Evolutionary conservation across 2,329 filamentous ascomycete genomes (phyloP).

Genomic region (Fusarium haematococcum): DNA sequence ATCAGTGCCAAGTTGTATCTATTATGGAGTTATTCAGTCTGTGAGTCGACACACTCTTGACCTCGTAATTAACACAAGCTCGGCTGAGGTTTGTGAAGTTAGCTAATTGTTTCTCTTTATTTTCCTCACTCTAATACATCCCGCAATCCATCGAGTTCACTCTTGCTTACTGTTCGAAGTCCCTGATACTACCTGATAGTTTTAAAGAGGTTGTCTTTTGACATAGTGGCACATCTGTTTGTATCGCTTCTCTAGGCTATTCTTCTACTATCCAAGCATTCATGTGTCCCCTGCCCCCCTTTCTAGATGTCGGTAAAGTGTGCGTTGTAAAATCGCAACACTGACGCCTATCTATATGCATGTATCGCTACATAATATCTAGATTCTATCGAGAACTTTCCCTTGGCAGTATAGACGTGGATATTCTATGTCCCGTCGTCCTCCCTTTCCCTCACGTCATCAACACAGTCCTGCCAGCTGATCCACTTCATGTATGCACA

Average conservation of each 20-base stretch:
- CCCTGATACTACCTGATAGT: too few relatives aligned
- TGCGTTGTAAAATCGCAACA: neutral
- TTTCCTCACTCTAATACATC: too few relatives aligned
- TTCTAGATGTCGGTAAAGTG: neutral
- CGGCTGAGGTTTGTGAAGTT: too few relatives aligned
- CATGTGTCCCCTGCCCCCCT: neutral
- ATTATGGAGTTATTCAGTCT: too few relatives aligned
- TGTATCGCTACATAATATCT: neutral
- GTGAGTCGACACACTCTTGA: too few relatives aligned
- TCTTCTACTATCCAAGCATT: neutral
- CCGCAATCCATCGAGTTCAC: too few relatives aligned
- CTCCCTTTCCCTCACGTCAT: conserved; percentile 38
- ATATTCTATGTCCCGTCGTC: conserved; percentile 23
- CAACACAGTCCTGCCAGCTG: conserved; percentile 40
- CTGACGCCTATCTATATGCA: neutral
- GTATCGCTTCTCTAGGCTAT: neutral
- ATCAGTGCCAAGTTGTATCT: too few relatives aligned
- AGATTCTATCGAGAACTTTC: neutral
- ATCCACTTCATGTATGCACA: conserved; percentile 41
- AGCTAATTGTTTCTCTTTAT: too few relatives aligned
- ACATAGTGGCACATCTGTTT: too few relatives aligned
- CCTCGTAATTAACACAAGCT: too few relatives aligned
- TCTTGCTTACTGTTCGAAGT: too few relatives aligned
- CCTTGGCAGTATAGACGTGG: neutral
- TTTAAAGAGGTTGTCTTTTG: too few relatives aligned